Percentiles rank a stretch among this genome's conserved stretches.
phyloP scores from a whole-genome alignment of 257 asterid genomes.

The Cruciata laevipes region DNA sequence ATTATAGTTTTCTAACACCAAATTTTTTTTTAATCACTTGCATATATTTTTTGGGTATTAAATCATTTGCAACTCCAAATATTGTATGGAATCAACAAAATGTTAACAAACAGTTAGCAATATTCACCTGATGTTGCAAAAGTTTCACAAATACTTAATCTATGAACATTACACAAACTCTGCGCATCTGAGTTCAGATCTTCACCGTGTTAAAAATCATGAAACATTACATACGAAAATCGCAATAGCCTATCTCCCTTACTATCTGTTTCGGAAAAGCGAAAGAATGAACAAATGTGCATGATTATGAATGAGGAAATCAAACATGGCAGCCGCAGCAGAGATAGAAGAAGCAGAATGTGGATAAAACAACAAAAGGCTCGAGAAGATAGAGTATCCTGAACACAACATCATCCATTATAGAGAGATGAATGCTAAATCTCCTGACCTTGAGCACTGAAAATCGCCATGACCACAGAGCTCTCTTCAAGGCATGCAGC shows the following conservation, averaged over 20 bases:
- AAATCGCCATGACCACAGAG: conserved; percentile 24
- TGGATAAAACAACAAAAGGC: conserved; percentile 42
- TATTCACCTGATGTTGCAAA: too few relatives aligned
- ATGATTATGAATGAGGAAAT: neutral
- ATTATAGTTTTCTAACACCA: neutral
- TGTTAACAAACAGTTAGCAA: too few relatives aligned
- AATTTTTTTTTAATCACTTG: too few relatives aligned
- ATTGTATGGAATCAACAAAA: too few relatives aligned
- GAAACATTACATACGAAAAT: neutral
- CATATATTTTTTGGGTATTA: neutral
- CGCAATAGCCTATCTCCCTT: neutral
- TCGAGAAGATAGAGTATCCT: conserved; percentile 37
- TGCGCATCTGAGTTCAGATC: too few relatives aligned
- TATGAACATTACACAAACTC: neutral
- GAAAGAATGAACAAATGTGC: neutral
- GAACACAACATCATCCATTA: conserved; percentile 38
- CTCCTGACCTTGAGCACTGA: conserved; percentile 26
- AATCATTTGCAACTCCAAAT: neutral
- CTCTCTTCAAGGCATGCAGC: conserved; percentile 27
- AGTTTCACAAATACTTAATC: neutral
- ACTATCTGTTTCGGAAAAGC: neutral
- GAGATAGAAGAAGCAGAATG: conserved; percentile 44
- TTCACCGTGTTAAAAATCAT: neutral
- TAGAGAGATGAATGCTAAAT: conserved; percentile 21
- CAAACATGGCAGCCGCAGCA: conserved; percentile 17